Percentiles rank a stretch among this genome's conserved stretches.
phyloP scores from a whole-genome alignment of 1,139 yeast species.

The Yamadazyma mexicana region DNA sequence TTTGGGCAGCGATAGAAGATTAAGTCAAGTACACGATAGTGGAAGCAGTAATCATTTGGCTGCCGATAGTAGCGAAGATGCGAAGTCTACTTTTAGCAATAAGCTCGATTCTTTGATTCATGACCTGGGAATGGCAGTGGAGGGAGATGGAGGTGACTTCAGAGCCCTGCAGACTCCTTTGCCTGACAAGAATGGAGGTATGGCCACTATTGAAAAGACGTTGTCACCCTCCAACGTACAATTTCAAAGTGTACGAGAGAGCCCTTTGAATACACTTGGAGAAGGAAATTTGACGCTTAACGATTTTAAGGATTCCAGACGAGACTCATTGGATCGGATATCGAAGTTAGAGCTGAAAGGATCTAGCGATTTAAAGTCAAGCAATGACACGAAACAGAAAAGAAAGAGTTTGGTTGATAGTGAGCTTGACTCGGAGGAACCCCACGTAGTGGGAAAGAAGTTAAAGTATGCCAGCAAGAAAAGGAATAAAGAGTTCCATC shows the following conservation, averaged over 20 bases:
- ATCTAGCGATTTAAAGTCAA: slow-evolving; percentile 1
- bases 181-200: too few relatives aligned
- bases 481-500: slow-evolving; percentile 64
- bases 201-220: too few relatives aligned
- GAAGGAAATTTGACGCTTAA: slow-evolving; percentile 68
- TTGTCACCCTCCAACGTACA: slow-evolving; percentile 34
- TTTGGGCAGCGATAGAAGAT: background rate
- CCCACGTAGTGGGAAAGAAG: slow-evolving; percentile 14
- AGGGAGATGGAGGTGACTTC: background rate
- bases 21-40: background rate
- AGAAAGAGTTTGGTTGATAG: slow-evolving; percentile 6
- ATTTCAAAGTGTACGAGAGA: slow-evolving; percentile 59
- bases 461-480: slow-evolving; percentile 38
- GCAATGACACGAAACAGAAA: slow-evolving; percentile 2
- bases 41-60: background rate
- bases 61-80: background rate
- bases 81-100: slow-evolving; percentile 16
- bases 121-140: background rate
- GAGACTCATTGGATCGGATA: slow-evolving; percentile 6
- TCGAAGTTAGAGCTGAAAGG: slow-evolving; percentile 4
- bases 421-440: slow-evolving; percentile 10
- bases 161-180: background rate
- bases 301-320: slow-evolving; percentile 37
- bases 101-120: slow-evolving; percentile 20
- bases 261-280: slow-evolving; percentile 66